Evolutionary conservation across 2,329 filamentous ascomycete species (phyloP).

Genomic region (Metarhizium anisopliae): DNA sequence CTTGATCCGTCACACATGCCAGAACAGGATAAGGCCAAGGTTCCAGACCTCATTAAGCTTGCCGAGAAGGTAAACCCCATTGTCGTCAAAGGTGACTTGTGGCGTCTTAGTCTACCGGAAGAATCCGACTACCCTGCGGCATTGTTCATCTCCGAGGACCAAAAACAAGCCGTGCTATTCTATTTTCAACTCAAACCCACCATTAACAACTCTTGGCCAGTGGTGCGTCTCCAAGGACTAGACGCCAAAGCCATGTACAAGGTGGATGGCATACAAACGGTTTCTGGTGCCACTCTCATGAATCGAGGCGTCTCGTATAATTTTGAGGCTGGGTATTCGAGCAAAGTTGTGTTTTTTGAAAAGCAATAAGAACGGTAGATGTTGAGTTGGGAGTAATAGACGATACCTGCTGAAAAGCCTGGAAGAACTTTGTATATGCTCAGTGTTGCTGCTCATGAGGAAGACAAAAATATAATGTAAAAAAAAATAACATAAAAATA

Average conservation of each 20-base stretch:
- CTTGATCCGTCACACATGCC: slow-evolving; percentile 45
- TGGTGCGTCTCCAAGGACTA: slow-evolving; percentile 46
- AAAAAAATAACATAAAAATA: too few relatives aligned
- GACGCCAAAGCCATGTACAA: slow-evolving; percentile 45
- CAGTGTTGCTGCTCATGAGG: too few relatives aligned
- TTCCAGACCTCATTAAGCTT: slow-evolving; percentile 45
- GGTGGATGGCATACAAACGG: slow-evolving; percentile 40
- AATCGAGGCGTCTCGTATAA: slow-evolving; percentile 48
- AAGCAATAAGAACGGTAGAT: slow-evolving; percentile 15
- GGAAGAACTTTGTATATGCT: too few relatives aligned
- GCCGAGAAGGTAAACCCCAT: slow-evolving; percentile 51
- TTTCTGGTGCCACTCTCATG: slow-evolving; percentile 53
- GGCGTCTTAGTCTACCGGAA: slow-evolving; percentile 48
- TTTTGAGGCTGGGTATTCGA: slow-evolving; percentile 44
- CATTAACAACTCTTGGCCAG: slow-evolving; percentile 42
- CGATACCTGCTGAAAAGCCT: too few relatives aligned
- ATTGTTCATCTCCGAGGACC: slow-evolving; percentile 47
- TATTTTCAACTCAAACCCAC: slow-evolving; percentile 47
- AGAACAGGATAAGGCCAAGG: slow-evolving; percentile 38
- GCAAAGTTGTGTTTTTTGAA: slow-evolving; percentile 46
- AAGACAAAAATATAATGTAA: too few relatives aligned
- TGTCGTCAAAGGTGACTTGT: slow-evolving; percentile 49
- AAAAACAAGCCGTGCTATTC: slow-evolving; percentile 42
- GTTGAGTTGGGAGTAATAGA: too few relatives aligned
- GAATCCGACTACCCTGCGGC: slow-evolving; percentile 54